Base-by-base conservation (phyloP, 164 flowering plant species). In the Dillenia turbinata region DNA sequence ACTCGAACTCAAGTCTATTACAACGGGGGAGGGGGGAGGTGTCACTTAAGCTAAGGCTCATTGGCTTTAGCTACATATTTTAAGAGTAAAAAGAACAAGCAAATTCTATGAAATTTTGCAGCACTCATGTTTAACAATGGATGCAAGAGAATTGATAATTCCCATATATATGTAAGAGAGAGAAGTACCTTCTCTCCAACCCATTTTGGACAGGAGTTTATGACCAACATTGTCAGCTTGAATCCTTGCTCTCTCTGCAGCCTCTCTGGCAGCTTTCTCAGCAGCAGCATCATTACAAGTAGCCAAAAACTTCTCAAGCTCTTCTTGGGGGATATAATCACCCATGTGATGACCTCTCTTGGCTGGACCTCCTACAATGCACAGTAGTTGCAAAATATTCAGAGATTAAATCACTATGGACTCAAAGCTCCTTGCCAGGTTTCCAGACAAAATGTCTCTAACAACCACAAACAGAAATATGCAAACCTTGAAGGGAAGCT, bases 271-370 rank as follows among this genome's bases (percentile, higher is more conserved):
- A 64, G 86, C 81, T 71, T 87, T 90, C 68, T 72, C 87, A 22
- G 91, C 81, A 54, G 84, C 77, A 1, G 64, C 92, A 70, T 90
- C 97, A 77, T 84, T 87, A 68, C 98, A 94, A 65, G 52, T 63
- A 52, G 95, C 78, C 82, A 94, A 12, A 71, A 94, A 94, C 73
- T 80, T 91, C 59, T 87, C 95, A 55, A 94, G 95, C 76, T 91
- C 98, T 66, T 94, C 97, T 9, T 3, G 92, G 1, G 99, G 99
- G 48, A 94, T 94, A 72, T 83, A 94, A 75, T 91, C 97, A 64
- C 97, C 99, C 97, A 94, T 94, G 78, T 94, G 99, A 72, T 94
- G 97, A 47, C 99, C 99, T 72, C 73, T 84, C 59, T 91, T 89
- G 2, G 8, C 54, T 8, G 86, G 49, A 64, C 54, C 84, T 77